phyloP scores from a whole-genome alignment of 306 rosid species.

The Castanea mollissima region DNA sequence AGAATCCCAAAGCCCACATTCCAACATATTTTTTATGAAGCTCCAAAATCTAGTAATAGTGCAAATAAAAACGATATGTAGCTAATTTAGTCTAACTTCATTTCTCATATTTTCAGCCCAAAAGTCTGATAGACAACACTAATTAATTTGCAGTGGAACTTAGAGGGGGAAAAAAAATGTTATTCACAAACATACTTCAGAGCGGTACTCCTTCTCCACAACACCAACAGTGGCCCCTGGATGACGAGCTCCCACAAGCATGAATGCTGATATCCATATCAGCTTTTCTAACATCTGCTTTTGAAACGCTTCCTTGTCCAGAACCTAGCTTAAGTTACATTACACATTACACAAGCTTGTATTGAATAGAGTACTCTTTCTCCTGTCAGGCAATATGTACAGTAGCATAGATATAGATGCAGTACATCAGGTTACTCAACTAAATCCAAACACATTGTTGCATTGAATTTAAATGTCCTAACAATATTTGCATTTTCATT shows the following conservation, averaged over 20 bases:
- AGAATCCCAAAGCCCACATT: neutral
- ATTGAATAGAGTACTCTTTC: neutral
- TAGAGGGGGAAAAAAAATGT: neutral
- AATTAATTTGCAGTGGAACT: neutral
- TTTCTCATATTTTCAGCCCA: neutral
- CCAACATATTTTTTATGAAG: neutral
- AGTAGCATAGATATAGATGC: no score
- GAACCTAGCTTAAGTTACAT: conserved; percentile 46
- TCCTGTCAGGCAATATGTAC: no score
- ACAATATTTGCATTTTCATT: no score
- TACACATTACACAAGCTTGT: conserved; percentile 11
- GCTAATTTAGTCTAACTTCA: neutral
- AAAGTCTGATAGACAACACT: neutral
- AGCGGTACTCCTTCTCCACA: conserved; percentile 73
- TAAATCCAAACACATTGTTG: no score
- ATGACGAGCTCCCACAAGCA: conserved; percentile 96
- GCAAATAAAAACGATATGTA: neutral
- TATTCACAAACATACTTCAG: conserved; percentile 54
- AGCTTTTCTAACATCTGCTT: conserved; percentile 96
- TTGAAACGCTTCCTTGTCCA: conserved; percentile 74
- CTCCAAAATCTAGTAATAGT: neutral
- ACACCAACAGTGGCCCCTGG: conserved; percentile 78
- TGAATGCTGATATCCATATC: conserved; percentile 91
- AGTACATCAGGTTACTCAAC: no score
- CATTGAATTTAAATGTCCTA: no score